Evolutionary conservation across 2,329 filamentous ascomycete species (phyloP), one percentile per base, ranked within the genome.

Genomic region (Nannizzia gypsea): DNA sequence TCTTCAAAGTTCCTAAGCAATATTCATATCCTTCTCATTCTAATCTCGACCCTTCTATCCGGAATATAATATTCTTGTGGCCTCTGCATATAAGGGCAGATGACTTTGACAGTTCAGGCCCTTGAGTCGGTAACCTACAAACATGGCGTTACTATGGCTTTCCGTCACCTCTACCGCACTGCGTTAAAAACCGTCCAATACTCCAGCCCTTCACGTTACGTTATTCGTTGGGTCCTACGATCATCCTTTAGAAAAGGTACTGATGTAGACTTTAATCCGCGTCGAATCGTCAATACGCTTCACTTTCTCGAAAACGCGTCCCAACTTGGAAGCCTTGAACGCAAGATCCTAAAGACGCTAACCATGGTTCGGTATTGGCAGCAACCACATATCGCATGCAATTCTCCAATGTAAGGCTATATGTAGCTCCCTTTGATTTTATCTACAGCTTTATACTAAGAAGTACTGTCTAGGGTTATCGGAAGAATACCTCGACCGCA

Each of bases 81-180:
- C 8, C 9, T 24, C 8, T 8, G 4, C 44, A 26, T 15, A 24
- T 28, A 50, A 24, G 44, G 44, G 44, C 44, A 50, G 44, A 64
- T 63, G 62, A 58, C 58, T 44, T 60, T 64, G 26, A 60, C 57
- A n/a, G 62, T 61, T 26, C 59, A 59, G 34, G 54, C 58, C n/a
- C 62, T 64, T 56, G 50, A 60, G 56, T 59, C 60, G n/a, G 38
- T 56, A 8, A 56, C 61, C 56, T 64, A 69, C 58, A 63, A 63
- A 58, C 64, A 66, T 63, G 66, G 67, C 9, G 65, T 83, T 54
- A 59, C 80, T 60, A 73, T 75, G 65, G 80, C 81, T 57, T 86
- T 86, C 68, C 80, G 83, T 61, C 75, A 79, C 59, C 73, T 86
- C 46, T 81, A 81, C 64, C 77, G 80, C 26, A 74, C 77, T 31